Conservation (phyloP, 768 basidiomycete genomes). For the Ephemerocybe angulata region DNA sequence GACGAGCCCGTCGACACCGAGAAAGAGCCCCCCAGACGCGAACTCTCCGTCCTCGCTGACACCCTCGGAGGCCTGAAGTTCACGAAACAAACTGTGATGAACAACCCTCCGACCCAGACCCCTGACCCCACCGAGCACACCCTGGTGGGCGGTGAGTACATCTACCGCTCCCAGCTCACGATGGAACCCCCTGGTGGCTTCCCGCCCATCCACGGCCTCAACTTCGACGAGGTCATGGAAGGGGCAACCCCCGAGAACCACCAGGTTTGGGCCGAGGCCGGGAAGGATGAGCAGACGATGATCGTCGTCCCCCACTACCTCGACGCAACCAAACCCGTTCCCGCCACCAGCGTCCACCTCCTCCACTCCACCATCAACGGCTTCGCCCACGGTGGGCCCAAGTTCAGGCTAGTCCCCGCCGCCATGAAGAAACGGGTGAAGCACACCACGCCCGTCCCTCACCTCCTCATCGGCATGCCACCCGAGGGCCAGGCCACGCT, state of each 20-base stretch:
- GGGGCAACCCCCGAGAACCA: neutral
- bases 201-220: neutral
- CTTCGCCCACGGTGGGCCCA: neutral
- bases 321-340: neutral
- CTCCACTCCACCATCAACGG: neutral
- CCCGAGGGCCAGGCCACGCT: neutral
- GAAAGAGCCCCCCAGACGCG: too few relatives aligned
- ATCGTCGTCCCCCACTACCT: neutral
- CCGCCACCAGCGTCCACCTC: neutral
- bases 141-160: neutral
- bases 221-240: neutral
- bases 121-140: neutral
- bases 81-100: too few relatives aligned
- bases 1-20: too few relatives aligned
- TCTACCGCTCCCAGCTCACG: neutral
- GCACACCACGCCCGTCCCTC: neutral
- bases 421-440: neutral
- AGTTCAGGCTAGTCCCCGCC: neutral
- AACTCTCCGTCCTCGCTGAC: too few relatives aligned
- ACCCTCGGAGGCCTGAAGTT: too few relatives aligned
- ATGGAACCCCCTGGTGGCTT: neutral
- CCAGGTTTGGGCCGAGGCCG: neutral
- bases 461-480: neutral
- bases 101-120: too few relatives aligned
- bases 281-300: neutral